Percentiles rank a stretch among this genome's conserved stretches.
Evolutionary conservation across 495 filamentous ascomycete genomes (phyloP).

Genomic region (Neurospora sp.): DNA sequence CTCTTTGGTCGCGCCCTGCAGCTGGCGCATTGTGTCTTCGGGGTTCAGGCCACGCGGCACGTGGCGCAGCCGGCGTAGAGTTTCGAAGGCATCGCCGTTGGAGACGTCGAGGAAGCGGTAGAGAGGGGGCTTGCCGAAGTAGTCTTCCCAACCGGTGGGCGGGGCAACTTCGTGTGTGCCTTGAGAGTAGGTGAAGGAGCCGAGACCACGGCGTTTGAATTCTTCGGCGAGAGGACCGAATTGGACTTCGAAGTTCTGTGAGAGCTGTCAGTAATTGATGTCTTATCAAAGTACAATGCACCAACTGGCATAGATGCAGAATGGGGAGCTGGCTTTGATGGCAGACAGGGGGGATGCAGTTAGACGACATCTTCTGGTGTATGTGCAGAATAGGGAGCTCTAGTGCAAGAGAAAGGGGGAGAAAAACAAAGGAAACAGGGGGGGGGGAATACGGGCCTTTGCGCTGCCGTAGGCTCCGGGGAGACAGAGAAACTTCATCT

Average conservation of each 20-base stretch:
- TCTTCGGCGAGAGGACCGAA: constrained; percentile 40
- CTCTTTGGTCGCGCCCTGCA: constrained; percentile 20
- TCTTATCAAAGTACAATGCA: background rate
- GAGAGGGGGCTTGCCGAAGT: constrained; percentile 41
- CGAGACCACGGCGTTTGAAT: constrained; percentile 30
- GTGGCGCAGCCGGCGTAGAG: constrained; percentile 39
- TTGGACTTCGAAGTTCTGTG: constrained; percentile 44
- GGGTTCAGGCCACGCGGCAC: constrained; percentile 36
- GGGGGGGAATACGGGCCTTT: constrained; percentile 13
- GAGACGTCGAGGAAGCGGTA: constrained; percentile 42
- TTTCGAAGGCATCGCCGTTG: constrained; percentile 33
- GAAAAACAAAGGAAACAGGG: background rate
- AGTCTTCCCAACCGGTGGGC: constrained; percentile 39
- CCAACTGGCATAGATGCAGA: background rate
- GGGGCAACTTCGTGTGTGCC: constrained; percentile 34
- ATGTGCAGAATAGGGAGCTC: background rate
- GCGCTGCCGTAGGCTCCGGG: constrained; percentile 35
- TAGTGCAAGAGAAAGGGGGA: background rate
- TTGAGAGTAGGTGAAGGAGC: constrained; percentile 38
- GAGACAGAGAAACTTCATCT: constrained; percentile 20
- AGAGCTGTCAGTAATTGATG: background rate
- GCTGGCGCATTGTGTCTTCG: constrained; percentile 39
- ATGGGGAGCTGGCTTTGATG: background rate
- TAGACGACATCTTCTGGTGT: background rate
- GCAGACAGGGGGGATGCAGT: background rate